Base-by-base conservation (phyloP, 306 rosid species). In the Inga oerstediana region DNA sequence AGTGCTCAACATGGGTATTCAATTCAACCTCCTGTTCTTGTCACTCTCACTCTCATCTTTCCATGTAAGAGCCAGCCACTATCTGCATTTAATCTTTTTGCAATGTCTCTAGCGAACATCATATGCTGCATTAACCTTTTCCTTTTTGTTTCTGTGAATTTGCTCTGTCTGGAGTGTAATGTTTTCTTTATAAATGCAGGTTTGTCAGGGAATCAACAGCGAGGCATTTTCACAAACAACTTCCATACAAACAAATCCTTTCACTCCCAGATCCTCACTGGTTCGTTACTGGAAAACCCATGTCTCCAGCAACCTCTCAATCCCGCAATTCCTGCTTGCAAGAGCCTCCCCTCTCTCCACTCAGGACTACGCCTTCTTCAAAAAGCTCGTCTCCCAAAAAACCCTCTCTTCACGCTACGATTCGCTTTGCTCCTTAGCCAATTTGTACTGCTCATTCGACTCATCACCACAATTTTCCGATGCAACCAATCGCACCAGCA, bases 261-360 rank as follows among this genome's bases (percentile, higher is more conserved):
- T 93, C 74, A 89, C 90, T 17, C 91, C 97, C 30, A 95, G 80
- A 88, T 95, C 98, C 37, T 90, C 93, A 3, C 82, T 91, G 35
- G 59, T 85, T 77, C 93, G 99, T 2, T 87, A 93, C 67, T 95
- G 99, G 99, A 91, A 91, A 83, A 80, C 59, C 13, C 91, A 85
- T 35, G 82, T 91, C 72, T 85, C 91, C 14, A 92, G 78, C 80
- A 56, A 80, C 2, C 87, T 78, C 61, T 90, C 89, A 0, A 88
- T 81, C 24, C 95, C 98, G 8, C 17, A 72, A 5, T 95, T 92
- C 72, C 73, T 95, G 48, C 81, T 95, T 75, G 84, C 95, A 6
- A 95, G 90, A 83, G 93, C 98, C 34, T 93, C 99, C 2, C 91
- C 91, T 10, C 93, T 95, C 80, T 85, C 89, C 22, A 87, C 91